Conservation (phyloP, 2,329 filamentous ascomycete species). For the Claviceps citrina region DNA sequence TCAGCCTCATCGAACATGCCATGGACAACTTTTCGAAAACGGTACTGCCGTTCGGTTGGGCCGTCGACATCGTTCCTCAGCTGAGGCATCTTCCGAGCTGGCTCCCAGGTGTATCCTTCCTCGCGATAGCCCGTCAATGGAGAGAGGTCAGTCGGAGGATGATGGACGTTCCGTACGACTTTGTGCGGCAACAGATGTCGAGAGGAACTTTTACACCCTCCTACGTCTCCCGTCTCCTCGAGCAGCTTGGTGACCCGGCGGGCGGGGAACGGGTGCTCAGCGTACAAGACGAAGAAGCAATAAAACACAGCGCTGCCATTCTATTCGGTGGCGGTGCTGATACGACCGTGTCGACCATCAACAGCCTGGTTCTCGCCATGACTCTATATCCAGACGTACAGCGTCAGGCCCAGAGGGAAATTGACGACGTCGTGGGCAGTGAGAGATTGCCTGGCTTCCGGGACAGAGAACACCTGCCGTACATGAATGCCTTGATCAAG, state of each 20-base stretch:
- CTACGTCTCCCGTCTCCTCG: conserved; percentile 13
- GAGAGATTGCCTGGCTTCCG: conserved; percentile 26
- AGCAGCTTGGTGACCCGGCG: not conserved
- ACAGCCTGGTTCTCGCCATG: conserved; percentile 31
- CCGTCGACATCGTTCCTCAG: conserved; percentile 18
- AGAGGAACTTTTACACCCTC: conserved; percentile 9
- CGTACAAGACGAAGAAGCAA: not conserved
- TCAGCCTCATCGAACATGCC: conserved; percentile 15
- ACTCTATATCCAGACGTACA: conserved; percentile 25
- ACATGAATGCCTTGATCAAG: conserved; percentile 18
- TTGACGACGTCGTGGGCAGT: conserved; percentile 27
- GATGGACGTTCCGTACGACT: conserved; percentile 15
- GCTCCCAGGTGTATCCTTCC: conserved; percentile 17
- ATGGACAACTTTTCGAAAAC: conserved; percentile 16
- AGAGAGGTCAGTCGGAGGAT: conserved; percentile 8
- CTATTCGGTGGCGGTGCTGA: conserved; percentile 9
- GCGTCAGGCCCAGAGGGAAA: conserved; percentile 22
- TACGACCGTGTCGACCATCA: conserved; percentile 1
- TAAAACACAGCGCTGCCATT: conserved; percentile 2
- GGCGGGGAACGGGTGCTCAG: not conserved
- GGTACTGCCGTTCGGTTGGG: conserved; percentile 17
- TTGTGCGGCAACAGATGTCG: conserved; percentile 16
- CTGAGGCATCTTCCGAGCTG: conserved; percentile 16
- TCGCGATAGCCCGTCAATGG: conserved; percentile 16
- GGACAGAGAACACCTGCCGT: conserved; percentile 29